A percentile compares a stretch with the other conserved stretches of the same genome.
phyloP scores from a whole-genome alignment of 441 rosid species.

The Rhodomyrtus psidioides region DNA sequence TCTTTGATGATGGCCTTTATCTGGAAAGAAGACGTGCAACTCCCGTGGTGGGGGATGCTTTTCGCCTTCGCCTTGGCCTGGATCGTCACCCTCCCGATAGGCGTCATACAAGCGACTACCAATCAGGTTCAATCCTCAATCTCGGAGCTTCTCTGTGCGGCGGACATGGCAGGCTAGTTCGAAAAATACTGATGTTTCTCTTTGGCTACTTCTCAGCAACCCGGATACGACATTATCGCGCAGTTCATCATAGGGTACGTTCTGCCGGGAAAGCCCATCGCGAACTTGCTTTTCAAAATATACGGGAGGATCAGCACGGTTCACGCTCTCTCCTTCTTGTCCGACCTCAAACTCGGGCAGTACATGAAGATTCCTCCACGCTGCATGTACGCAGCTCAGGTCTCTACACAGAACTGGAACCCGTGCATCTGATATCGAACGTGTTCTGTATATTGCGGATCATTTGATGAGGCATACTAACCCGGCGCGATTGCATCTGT shows the following conservation, averaged over 20 bases:
- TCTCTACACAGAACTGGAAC: background rate
- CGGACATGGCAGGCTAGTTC: background rate
- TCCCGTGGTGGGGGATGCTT: background rate
- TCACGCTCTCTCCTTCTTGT: background rate
- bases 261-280: background rate
- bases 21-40: background rate
- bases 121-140: background rate
- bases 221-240: background rate
- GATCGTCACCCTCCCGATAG: background rate
- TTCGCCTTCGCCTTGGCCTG: background rate
- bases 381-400: background rate
- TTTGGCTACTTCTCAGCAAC: background rate
- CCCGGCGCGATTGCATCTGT: background rate
- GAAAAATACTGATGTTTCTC: accelerated
- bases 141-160: background rate
- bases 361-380: background rate
- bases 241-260: background rate
- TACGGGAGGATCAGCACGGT: background rate
- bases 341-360: background rate
- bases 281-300: background rate
- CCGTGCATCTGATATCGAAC: background rate
- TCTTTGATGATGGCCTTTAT: background rate
- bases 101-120: background rate
- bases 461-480: background rate
- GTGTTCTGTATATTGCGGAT: background rate